phyloP scores from a whole-genome alignment of 192 early-diverging fungal genomes.

The Entophlyctis luteolus region DNA sequence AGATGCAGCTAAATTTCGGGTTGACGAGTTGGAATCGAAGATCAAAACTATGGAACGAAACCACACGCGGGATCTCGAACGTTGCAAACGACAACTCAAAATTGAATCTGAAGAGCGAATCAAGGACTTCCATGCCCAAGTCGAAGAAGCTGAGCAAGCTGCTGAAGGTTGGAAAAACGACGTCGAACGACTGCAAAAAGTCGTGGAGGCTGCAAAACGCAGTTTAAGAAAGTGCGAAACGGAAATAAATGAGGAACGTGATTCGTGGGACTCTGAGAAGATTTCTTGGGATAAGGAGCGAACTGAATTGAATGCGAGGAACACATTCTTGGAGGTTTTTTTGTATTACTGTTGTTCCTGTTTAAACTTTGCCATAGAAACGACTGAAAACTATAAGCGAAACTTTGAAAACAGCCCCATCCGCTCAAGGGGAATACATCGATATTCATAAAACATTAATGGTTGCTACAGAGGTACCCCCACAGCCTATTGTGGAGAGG shows the following conservation, averaged over 20 bases:
- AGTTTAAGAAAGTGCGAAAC: slow-evolving; percentile 15
- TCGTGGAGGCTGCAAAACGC: slow-evolving; percentile 1
- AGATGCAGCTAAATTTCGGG: not conserved
- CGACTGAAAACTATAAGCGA: slow-evolving; percentile 6
- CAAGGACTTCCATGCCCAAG: slow-evolving; percentile 11
- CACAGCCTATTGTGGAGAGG: not conserved
- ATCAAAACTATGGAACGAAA: not conserved
- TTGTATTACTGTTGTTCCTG: not conserved
- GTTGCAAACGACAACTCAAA: not conserved
- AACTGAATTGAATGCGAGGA: not conserved
- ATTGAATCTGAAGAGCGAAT: slow-evolving; percentile 25
- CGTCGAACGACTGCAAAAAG: slow-evolving; percentile 13
- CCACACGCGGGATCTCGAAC: slow-evolving; percentile 1
- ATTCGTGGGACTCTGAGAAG: slow-evolving; percentile 5
- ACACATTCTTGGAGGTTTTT: slow-evolving; percentile 6
- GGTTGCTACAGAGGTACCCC: slow-evolving; percentile 2
- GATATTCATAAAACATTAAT: slow-evolving; percentile 14
- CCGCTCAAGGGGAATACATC: not conserved
- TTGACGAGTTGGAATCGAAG: slow-evolving; percentile 6
- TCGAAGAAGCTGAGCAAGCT: slow-evolving; percentile 13
- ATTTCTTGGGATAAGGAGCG: not conserved
- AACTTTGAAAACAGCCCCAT: slow-evolving; percentile 3
- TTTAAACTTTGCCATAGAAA: not conserved
- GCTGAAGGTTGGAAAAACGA: slow-evolving; percentile 1
- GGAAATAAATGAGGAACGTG: slow-evolving; percentile 17